Conservation (phyloP, 441 rosid species). For the Dalechampia spathulata region DNA sequence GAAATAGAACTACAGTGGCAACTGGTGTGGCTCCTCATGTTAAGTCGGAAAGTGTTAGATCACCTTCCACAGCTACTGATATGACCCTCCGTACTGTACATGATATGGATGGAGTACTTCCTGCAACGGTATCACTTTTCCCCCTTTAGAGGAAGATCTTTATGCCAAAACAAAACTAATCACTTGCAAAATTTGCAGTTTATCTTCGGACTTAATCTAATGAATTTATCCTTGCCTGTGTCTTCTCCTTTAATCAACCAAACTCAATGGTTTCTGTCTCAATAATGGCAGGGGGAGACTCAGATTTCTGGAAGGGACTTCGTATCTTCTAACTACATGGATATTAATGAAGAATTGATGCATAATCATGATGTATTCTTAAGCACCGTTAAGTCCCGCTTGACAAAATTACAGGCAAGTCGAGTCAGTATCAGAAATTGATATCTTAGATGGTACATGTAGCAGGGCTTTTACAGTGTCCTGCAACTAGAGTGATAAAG, state of each 20-base stretch:
- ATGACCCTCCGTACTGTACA: not conserved
- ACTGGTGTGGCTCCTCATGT: not conserved
- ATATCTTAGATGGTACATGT: too few species aligned
- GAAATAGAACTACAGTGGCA: not conserved
- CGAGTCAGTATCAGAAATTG: conserved; percentile 5
- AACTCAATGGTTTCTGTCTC: conserved; percentile 12
- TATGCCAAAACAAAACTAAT: not conserved
- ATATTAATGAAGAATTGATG: conserved; percentile 59
- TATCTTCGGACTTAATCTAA: not conserved
- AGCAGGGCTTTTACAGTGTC: too few species aligned
- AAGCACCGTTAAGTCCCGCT: conserved; percentile 69
- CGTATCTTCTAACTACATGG: conserved; percentile 25
- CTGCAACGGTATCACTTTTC: conserved; percentile 27
- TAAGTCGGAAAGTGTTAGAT: conserved; percentile 8
- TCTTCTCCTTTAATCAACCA: conserved; percentile 1
- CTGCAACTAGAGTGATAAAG: too few species aligned
- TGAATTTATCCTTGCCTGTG: not conserved
- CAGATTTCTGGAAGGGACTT: conserved; percentile 50
- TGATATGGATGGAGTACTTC: conserved; percentile 10
- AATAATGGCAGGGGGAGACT: conserved; percentile 44
- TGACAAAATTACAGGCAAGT: conserved; percentile 82
- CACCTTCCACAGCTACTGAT: not conserved
- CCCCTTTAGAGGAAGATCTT: not conserved
- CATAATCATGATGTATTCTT: conserved; percentile 58
- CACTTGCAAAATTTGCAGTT: not conserved